These are phyloP conservation scores for Linum usitatissimum DNA, from an alignment of 345 rosid species.

Conservation along the genomic window DNA sequence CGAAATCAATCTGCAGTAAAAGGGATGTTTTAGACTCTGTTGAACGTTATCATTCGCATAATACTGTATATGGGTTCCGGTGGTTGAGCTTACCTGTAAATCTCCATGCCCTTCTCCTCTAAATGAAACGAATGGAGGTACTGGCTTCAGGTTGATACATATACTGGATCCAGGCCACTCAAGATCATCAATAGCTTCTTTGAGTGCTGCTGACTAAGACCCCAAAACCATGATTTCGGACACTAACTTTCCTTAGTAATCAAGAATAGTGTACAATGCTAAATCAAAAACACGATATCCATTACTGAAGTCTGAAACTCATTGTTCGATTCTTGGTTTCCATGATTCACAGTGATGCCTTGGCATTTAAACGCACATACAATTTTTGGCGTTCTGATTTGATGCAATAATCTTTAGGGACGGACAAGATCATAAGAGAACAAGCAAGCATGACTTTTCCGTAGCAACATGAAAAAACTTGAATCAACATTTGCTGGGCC, in stretches of 20 bases:
- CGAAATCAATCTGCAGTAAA: constrained; percentile 60
- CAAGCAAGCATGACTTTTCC: too few relatives aligned
- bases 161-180: constrained; percentile 94
- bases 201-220: constrained; percentile 68
- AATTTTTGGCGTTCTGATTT: too few relatives aligned
- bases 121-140: constrained; percentile 65
- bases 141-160: constrained; percentile 48
- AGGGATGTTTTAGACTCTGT: constrained; percentile 5
- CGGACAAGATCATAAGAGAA: too few relatives aligned
- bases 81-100: constrained; percentile 49
- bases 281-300: background rate
- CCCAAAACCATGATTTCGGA: constrained; percentile 2
- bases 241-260: background rate
- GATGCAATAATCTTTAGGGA: too few relatives aligned
- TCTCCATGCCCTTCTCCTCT: constrained; percentile 93
- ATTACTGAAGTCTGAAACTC: too few relatives aligned
- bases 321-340: too few relatives aligned
- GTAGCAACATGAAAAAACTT: too few relatives aligned
- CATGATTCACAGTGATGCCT: too few relatives aligned
- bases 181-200: constrained; percentile 94
- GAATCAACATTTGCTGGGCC: too few relatives aligned
- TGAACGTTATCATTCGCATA: background rate
- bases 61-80: constrained; percentile 1
- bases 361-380: too few relatives aligned
- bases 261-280: background rate